Conservation (phyloP, 2,329 filamentous ascomycete genomes). For the Neopestalotiopsis sp. region DNA sequence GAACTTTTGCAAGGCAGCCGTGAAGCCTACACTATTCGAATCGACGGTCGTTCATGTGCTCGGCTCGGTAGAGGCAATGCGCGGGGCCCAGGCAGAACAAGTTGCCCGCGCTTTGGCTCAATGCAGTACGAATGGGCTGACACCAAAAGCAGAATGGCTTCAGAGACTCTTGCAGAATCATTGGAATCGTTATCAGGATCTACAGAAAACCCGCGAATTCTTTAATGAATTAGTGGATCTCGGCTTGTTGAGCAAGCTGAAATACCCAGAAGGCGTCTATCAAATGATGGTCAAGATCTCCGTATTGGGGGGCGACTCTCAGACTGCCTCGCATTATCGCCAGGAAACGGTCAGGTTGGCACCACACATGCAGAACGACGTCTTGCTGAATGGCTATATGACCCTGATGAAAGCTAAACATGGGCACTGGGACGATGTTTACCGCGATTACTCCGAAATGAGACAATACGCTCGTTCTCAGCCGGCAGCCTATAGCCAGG, state of each 20-base stretch:
- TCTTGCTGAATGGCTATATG: conserved; percentile 41
- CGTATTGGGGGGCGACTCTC: conserved; percentile 38
- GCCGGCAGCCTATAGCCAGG: conserved; percentile 32
- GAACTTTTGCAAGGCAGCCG: conserved; percentile 34
- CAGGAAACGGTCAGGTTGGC: conserved; percentile 30
- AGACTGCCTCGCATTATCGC: conserved; percentile 37
- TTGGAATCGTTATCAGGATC: conserved; percentile 37
- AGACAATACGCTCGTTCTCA: conserved; percentile 17
- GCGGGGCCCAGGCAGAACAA: conserved; percentile 31
- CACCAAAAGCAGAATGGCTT: conserved; percentile 41
- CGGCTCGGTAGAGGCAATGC: conserved; percentile 34
- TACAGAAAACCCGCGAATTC: conserved; percentile 30
- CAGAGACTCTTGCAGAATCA: conserved; percentile 41
- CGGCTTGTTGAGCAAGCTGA: conserved; percentile 28
- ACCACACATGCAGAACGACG: conserved; percentile 33
- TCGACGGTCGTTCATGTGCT: conserved; percentile 37
- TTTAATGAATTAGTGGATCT: conserved; percentile 32
- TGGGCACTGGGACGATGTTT: conserved; percentile 47
- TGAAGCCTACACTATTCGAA: conserved; percentile 26
- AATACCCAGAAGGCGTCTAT: conserved; percentile 38
- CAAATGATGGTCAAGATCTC: conserved; percentile 47
- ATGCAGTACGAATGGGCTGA: conserved; percentile 21
- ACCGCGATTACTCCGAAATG: conserved; percentile 36
- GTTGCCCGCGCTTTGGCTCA: conserved; percentile 37
- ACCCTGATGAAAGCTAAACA: conserved; percentile 41